A percentile compares a stretch with the other conserved stretches of the same genome.
These are phyloP conservation scores for Dryas integrifolia DNA, from an alignment of 331 rosid genomes.

Conservation along the genomic window DNA sequence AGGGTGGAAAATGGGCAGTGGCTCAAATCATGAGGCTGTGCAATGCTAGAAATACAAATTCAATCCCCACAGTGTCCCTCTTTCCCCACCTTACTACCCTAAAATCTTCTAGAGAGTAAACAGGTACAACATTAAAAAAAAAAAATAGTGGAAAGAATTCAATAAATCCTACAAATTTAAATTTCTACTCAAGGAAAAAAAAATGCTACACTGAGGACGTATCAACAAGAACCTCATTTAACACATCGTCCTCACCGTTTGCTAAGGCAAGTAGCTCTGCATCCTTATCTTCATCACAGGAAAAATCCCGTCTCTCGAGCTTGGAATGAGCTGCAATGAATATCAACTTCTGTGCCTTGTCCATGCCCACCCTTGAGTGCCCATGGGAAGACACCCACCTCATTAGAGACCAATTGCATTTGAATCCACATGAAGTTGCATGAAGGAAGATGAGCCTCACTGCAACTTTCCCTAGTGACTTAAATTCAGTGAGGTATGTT, in stretches of 20 bases:
- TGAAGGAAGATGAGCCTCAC: conserved; percentile 89
- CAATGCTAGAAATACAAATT: conserved; percentile 38
- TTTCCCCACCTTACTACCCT: conserved; percentile 40
- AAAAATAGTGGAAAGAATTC: conserved; percentile 67
- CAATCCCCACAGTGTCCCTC: conserved; percentile 39
- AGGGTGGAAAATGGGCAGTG: conserved; percentile 32
- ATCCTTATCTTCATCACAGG: conserved; percentile 73
- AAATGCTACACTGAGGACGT: conserved; percentile 71
- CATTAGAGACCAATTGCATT: conserved; percentile 71
- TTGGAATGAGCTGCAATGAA: conserved; percentile 84
- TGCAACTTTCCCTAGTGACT: conserved; percentile 77
- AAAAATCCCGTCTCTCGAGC: conserved; percentile 72
- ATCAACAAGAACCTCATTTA: conserved; percentile 68
- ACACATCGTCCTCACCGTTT: conserved; percentile 83
- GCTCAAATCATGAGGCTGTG: conserved; percentile 41
- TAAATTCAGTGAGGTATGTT: conserved; percentile 77
- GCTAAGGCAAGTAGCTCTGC: conserved; percentile 59
- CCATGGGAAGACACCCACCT: conserved; percentile 71
- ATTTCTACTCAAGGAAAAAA: conserved; percentile 35
- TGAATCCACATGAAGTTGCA: conserved; percentile 81
- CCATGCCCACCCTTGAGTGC: conserved; percentile 55
- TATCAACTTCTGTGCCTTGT: conserved; percentile 71
- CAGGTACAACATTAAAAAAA: conserved; percentile 33
- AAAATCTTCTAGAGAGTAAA: conserved; percentile 43
- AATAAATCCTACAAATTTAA: conserved; percentile 66